Base-by-base conservation (phyloP, 352 stramenopile species). In the Phytophthora nicotianae region DNA sequence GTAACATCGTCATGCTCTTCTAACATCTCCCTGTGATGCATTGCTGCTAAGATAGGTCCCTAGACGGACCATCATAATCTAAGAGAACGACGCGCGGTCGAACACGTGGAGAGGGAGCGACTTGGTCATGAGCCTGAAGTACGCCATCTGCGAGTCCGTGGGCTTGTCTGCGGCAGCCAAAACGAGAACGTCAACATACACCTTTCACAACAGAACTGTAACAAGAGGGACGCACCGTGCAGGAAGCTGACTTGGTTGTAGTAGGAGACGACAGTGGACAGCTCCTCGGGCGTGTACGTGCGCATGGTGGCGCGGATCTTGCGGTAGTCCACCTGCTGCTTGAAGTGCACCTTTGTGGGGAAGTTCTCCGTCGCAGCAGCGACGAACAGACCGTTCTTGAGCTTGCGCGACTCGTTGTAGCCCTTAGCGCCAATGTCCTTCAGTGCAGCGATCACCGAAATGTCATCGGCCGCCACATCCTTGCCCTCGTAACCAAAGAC, bases 41-140 rank as follows among this genome's bases (percentile, higher is more conserved):
- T 20, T 55, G 54, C 41, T 50, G 16, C 47, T 32, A 27, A 57
- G 50, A 41, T 61, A 52, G 32, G 33, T 43, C 4, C 26, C 29
- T 63, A 42, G 19, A 40, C 41, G 17, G 23, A 24, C 20, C 32
- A 38, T 35, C 29, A 61, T 51, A 63, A 60, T 54, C 59, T 94
- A 94, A 69, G 79, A 87, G 66, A 92, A 91, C 57, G 85, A 92
- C 65, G 85, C 85, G 65, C 85, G 85, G 67, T 94, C 85, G 51
- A 89, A 91, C 35, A 94, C 85, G 68, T 83, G 75, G 13, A 91
- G 77, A 50, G 83, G 85, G 53, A 91, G 75, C 46, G 79, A 73
- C 74, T 94, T 94, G 67, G 85, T 94, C 85, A 94, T 94, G 50
- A 94, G 76, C 48, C 83, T 81, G 59, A 94, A 94, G 73, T 91